phyloP scores from a whole-genome alignment of 2,329 filamentous ascomycete genomes.

The Aspergillus udagawae region DNA sequence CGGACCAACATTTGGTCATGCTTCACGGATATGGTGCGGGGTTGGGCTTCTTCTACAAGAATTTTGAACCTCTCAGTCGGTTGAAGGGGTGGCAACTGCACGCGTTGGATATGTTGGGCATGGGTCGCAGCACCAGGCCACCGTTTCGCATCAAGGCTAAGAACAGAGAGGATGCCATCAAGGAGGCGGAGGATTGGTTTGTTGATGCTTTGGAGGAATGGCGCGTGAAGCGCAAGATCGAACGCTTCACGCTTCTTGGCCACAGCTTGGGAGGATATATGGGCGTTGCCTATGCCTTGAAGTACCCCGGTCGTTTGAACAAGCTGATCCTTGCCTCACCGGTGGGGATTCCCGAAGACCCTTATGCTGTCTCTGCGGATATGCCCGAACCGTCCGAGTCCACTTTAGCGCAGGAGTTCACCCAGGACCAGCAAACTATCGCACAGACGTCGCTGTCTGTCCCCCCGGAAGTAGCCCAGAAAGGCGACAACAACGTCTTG shows the following conservation, averaged over 20 bases:
- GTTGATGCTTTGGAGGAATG: conserved; percentile 95
- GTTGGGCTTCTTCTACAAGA: conserved; percentile 97
- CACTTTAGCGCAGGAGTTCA: conserved; percentile 72
- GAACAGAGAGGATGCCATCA: conserved; percentile 71
- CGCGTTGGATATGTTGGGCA: conserved; percentile 89
- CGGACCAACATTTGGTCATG: conserved; percentile 87
- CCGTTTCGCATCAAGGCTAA: conserved; percentile 82
- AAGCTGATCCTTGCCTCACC: conserved; percentile 94
- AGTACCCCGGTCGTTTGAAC: conserved; percentile 91
- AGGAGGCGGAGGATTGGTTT: conserved; percentile 92
- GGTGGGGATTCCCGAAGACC: conserved; percentile 91
- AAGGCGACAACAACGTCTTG: conserved; percentile 52
- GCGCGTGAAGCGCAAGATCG: conserved; percentile 81
- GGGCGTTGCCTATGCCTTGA: conserved; percentile 89
- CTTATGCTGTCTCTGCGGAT: conserved; percentile 75
- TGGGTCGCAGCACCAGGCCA: conserved; percentile 84
- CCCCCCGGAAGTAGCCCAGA: conserved; percentile 21
- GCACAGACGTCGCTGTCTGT: conserved; percentile 20
- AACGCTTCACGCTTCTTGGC: conserved; percentile 87
- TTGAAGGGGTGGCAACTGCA: conserved; percentile 81
- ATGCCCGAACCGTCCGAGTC: conserved; percentile 75
- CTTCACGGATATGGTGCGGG: conserved; percentile 95
- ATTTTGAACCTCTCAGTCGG: conserved; percentile 83
- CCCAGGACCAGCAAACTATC: conserved; percentile 62
- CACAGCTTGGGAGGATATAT: conserved; percentile 95